A percentile compares a stretch with the other conserved stretches of the same genome.
Evolutionary conservation across 768 basidiomycete species (phyloP).

Genomic region (Suillus spraguei): DNA sequence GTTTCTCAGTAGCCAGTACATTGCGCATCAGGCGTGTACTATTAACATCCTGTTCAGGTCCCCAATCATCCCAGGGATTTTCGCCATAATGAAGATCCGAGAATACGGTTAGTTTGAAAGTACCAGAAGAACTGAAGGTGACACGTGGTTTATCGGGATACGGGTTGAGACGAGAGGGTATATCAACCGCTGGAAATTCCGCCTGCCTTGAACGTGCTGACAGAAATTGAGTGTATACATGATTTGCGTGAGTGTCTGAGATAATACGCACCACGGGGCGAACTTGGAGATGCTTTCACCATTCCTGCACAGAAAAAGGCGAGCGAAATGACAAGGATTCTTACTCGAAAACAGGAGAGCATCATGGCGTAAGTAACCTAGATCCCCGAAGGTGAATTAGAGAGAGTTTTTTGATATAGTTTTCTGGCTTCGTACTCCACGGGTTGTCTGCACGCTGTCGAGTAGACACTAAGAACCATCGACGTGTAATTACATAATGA

Average conservation of each 20-base stretch:
- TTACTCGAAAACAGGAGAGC: not conserved
- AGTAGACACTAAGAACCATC: too few species aligned
- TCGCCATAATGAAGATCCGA: conserved; percentile 80
- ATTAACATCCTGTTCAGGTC: conserved; percentile 66
- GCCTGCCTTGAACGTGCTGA: not conserved
- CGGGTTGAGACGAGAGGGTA: conserved; percentile 33
- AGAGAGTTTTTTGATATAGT: too few species aligned
- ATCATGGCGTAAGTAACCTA: not conserved
- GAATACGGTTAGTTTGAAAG: conserved; percentile 74
- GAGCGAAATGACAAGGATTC: not conserved
- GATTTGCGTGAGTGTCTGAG: not conserved
- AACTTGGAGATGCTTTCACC: not conserved
- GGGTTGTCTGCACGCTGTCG: too few species aligned
- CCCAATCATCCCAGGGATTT: conserved; percentile 71
- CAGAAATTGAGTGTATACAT: not conserved
- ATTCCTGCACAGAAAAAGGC: not conserved
- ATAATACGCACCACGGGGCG: not conserved
- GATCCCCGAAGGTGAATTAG: too few species aligned
- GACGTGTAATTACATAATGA: too few species aligned
- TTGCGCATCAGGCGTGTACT: conserved; percentile 60
- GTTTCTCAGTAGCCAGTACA: conserved; percentile 58
- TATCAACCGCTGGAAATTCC: not conserved
- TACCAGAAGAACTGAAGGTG: conserved; percentile 57
- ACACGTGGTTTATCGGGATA: conserved; percentile 52
- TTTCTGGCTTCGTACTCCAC: too few species aligned